Evolutionary conservation across 768 basidiomycete genomes (phyloP).

Genomic region (Rhizopogon sp.): DNA sequence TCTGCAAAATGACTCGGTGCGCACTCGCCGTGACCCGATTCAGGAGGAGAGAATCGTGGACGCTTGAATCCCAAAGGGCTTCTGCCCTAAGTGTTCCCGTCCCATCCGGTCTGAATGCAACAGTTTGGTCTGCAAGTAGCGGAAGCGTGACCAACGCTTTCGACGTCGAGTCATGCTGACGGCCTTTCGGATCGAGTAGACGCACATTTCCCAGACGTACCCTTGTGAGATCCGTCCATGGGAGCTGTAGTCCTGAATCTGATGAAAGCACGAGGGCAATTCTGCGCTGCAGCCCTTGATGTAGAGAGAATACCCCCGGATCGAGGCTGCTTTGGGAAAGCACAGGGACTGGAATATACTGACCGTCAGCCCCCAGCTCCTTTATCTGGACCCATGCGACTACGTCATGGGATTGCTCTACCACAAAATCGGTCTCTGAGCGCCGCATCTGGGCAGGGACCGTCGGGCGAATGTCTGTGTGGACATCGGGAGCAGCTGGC

Average conservation of each 20-base stretch:
- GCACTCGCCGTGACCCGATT: slow-evolving; percentile 78
- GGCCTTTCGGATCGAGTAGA: slow-evolving; percentile 78
- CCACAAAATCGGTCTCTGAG: slow-evolving; percentile 88
- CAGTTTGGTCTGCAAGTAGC: slow-evolving; percentile 61
- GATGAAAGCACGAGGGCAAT: slow-evolving; percentile 73
- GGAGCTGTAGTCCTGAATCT: slow-evolving; percentile 84
- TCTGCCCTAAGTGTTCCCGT: slow-evolving; percentile 65
- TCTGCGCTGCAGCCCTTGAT: slow-evolving; percentile 90
- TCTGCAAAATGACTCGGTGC: slow-evolving; percentile 75
- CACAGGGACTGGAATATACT: slow-evolving; percentile 81
- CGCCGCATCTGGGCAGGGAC: slow-evolving; percentile 76
- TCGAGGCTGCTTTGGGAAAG: slow-evolving; percentile 70
- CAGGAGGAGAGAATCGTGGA: slow-evolving; percentile 80
- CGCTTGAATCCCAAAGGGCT: slow-evolving; percentile 89
- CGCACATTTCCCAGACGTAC: slow-evolving; percentile 81
- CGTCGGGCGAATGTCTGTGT: slow-evolving; percentile 34
- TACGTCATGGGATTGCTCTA: slow-evolving; percentile 87
- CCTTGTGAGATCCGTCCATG: slow-evolving; percentile 77
- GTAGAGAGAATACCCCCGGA: slow-evolving; percentile 81
- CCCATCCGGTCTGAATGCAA: slow-evolving; percentile 83
- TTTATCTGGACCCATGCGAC: slow-evolving; percentile 81
- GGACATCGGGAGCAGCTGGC: slow-evolving; percentile 26
- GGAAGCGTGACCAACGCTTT: slow-evolving; percentile 69
- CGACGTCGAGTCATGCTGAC: slow-evolving; percentile 72
- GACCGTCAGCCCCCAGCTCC: slow-evolving; percentile 81